Evolutionary conservation across 2,329 filamentous ascomycete genomes (phyloP).

Genomic region (Juglanconis sp.): DNA sequence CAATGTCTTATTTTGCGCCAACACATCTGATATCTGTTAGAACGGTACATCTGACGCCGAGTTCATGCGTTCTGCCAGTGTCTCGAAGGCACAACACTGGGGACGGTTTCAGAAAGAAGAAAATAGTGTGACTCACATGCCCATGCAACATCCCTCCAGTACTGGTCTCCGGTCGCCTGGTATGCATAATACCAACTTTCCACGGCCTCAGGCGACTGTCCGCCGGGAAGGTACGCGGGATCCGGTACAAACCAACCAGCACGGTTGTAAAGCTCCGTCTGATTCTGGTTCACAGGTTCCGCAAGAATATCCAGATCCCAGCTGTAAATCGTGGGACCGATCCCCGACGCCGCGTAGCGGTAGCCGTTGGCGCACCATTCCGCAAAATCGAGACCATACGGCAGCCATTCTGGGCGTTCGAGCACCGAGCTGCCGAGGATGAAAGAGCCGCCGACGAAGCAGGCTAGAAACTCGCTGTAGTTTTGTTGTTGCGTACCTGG

Average conservation of each 20-base stretch:
- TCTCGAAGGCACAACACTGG: too few species aligned
- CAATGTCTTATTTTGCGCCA: neutral
- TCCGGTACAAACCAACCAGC: constrained; percentile 1
- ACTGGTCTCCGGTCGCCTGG: neutral
- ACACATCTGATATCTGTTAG: neutral
- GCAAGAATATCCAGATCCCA: neutral
- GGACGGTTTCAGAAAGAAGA: neutral
- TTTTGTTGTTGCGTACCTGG: neutral
- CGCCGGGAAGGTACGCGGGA: neutral
- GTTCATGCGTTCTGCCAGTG: too few species aligned
- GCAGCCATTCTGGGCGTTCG: neutral
- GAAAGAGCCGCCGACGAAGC: constrained; percentile 2
- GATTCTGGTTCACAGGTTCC: neutral
- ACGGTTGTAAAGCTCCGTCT: constrained; percentile 1
- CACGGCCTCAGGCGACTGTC: neutral
- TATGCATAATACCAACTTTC: constrained; percentile 11
- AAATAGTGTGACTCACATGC: neutral
- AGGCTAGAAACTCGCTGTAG: constrained; percentile 1
- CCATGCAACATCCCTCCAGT: neutral
- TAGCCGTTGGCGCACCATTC: constrained; percentile 1
- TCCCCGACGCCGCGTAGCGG: neutral
- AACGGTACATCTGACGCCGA: neutral
- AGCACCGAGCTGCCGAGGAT: constrained; percentile 2
- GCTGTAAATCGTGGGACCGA: neutral
- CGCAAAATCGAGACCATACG: neutral